These are phyloP conservation scores for Quercus rubra DNA, from an alignment of 306 rosid genomes.

Conservation along the genomic window DNA sequence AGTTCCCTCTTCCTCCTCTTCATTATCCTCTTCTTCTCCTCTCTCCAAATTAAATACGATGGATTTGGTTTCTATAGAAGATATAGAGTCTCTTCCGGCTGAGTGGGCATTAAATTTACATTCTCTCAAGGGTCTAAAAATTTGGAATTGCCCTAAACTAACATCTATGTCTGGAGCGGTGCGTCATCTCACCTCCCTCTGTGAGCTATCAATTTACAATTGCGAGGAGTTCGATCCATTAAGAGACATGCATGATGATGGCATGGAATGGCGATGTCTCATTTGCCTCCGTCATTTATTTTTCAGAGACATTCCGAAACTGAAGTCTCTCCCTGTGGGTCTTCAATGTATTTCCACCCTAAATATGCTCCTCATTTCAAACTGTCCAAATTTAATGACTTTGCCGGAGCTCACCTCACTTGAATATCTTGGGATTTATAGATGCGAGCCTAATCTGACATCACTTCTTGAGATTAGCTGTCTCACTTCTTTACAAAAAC, in stretches of 20 bases:
- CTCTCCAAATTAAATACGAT: background rate
- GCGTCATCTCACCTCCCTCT: background rate
- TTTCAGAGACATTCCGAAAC: fast-evolving
- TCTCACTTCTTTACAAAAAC: too few relatives aligned
- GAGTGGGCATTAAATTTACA: background rate
- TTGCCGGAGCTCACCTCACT: too few relatives aligned
- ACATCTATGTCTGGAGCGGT: too few relatives aligned
- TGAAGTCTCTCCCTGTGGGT: too few relatives aligned
- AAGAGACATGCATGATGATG: conserved; percentile 51
- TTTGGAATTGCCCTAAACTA: background rate
- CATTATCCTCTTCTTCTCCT: background rate
- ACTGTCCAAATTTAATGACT: too few relatives aligned
- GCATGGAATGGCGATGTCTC: conserved; percentile 21
- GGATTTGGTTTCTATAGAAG: fast-evolving
- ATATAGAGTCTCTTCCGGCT: background rate
- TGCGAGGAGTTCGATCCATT: too few relatives aligned
- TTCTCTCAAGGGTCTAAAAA: background rate
- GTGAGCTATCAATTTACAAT: fast-evolving
- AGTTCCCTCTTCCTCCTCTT: too few relatives aligned
- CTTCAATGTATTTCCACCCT: too few relatives aligned
- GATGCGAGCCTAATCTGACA: too few relatives aligned
- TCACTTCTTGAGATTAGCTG: too few relatives aligned
- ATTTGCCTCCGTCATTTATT: fast-evolving
- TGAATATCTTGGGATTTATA: fast-evolving
- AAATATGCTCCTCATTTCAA: too few relatives aligned